These are phyloP conservation scores for Guadua angustifolia DNA, from an alignment of 176 grass and related monocot species.

Conservation along the genomic window DNA sequence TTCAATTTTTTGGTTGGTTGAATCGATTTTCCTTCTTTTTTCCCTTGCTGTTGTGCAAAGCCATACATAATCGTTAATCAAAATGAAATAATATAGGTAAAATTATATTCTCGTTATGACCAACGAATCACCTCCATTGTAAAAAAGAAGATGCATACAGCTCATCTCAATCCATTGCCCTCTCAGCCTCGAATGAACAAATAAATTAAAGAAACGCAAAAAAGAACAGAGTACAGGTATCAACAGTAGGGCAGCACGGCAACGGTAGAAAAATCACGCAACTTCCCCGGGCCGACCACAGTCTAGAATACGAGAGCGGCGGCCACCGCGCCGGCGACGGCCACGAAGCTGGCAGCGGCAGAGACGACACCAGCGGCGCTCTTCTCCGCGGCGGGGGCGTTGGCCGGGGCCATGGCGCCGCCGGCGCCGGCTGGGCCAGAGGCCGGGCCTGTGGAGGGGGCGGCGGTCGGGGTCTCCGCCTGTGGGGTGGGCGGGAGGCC, in stretches of 20 bases:
- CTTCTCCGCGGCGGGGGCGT: too few relatives aligned
- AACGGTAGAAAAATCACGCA: too few relatives aligned
- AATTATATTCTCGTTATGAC: neutral
- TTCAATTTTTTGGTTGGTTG: too few relatives aligned
- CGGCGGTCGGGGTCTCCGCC: neutral
- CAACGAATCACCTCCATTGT: neutral
- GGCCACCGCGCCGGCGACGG: too few relatives aligned
- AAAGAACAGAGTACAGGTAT: slow-evolving; percentile 19
- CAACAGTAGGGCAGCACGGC: neutral
- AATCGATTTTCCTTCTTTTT: neutral
- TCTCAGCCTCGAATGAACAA: slow-evolving; percentile 12
- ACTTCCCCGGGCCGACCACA: too few relatives aligned
- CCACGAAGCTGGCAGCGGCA: too few relatives aligned
- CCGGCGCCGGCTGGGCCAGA: neutral
- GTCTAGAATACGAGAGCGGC: too few relatives aligned
- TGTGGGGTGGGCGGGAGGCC: neutral
- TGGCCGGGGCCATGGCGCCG: too few relatives aligned
- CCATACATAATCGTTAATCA: neutral
- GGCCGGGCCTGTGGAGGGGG: neutral
- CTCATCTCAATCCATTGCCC: slow-evolving; percentile 2
- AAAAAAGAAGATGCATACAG: slow-evolving; percentile 29
- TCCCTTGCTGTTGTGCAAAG: too few relatives aligned
- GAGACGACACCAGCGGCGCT: too few relatives aligned
- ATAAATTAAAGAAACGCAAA: slow-evolving; percentile 28
- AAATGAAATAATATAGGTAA: neutral